Percentiles rank a stretch among this genome's conserved stretches.
These are phyloP conservation scores for Furcasterigmium furcatum DNA, from an alignment of 2,329 filamentous ascomycete genomes.

Conservation along the genomic window DNA sequence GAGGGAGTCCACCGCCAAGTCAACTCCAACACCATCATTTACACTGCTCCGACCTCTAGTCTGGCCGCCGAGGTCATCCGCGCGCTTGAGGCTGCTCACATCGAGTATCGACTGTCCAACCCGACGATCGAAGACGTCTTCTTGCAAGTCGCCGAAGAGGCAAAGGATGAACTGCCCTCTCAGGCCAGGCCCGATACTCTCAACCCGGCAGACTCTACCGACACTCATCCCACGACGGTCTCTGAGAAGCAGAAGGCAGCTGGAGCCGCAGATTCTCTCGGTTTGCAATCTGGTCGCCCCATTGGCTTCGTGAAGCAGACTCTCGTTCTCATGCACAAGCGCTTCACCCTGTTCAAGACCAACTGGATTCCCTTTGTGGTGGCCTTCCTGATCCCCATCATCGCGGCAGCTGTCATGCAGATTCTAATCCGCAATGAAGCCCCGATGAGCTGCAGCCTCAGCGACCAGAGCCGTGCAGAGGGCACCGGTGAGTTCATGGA, in stretches of 20 bases:
- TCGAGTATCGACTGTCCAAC: constrained; percentile 83
- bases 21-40: constrained; percentile 69
- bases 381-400: constrained; percentile 73
- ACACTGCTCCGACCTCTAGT: constrained; percentile 65
- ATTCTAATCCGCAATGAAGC: constrained; percentile 64
- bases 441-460: constrained; percentile 49
- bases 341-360: constrained; percentile 70
- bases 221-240: background rate
- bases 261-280: constrained; percentile 22
- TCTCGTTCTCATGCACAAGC: constrained; percentile 73
- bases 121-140: constrained; percentile 95
- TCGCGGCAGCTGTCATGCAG: constrained; percentile 75
- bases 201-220: too few relatives aligned
- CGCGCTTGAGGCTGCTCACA: constrained; percentile 60
- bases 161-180: constrained; percentile 26
- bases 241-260: background rate
- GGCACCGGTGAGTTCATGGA: constrained; percentile 22
- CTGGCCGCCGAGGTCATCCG: constrained; percentile 71
- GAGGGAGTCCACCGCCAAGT: constrained; percentile 54
- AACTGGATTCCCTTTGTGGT: constrained; percentile 75
- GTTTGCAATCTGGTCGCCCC: constrained; percentile 64
- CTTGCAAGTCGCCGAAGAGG: constrained; percentile 78
- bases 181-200: background rate
- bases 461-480: constrained; percentile 39
- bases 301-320: constrained; percentile 71